Evolutionary conservation across 75 land plant species (phyloP).

Genomic region (Pinus tabuliformis): DNA sequence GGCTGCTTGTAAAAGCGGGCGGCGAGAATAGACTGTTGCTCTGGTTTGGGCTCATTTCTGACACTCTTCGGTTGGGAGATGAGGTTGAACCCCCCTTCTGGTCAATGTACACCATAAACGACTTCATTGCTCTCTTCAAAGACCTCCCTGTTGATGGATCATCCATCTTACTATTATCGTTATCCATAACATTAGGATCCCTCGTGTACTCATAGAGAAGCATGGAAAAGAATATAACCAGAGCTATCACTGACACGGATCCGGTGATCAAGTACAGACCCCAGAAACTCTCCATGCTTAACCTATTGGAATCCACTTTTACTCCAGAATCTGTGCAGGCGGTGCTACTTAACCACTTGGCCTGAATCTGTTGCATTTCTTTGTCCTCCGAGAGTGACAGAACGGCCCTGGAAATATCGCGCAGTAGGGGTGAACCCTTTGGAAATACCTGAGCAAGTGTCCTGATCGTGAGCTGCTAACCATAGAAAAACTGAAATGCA

Average conservation of each 20-base stretch:
- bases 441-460: slow-evolving; percentile 43
- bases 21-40: no score
- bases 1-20: no score
- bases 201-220: no score
- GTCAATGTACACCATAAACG: no score
- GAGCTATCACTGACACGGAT: slow-evolving; percentile 25
- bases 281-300: slow-evolving; percentile 21
- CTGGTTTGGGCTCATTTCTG: no score
- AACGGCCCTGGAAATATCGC: slow-evolving; percentile 51
- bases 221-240: slow-evolving; percentile 11
- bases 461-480: no score
- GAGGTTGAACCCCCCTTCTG: no score
- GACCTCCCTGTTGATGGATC: no score
- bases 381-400: slow-evolving; percentile 43
- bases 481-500: neutral
- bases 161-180: no score
- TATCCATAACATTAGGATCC: no score
- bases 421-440: slow-evolving; percentile 52
- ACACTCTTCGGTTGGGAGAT: no score
- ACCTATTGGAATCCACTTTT: slow-evolving; percentile 1
- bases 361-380: slow-evolving; percentile 33
- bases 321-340: slow-evolving; percentile 3
- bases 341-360: slow-evolving; percentile 19
- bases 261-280: slow-evolving; percentile 5
- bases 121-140: no score